Evolutionary conservation across 441 rosid genomes (phyloP).

Genomic region (Erodium trifolium): DNA sequence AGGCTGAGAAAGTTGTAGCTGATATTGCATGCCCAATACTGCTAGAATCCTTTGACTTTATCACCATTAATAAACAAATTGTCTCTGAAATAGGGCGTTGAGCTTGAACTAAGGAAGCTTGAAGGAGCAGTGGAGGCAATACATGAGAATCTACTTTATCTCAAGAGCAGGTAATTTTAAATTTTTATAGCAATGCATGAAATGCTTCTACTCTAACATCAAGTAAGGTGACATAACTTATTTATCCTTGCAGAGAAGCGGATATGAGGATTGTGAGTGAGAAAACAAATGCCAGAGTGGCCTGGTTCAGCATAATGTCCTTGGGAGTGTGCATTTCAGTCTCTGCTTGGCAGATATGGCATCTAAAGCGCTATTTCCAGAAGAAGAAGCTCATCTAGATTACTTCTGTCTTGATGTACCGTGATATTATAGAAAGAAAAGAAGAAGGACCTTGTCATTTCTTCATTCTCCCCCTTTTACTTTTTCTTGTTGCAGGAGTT

Average conservation of each 20-base stretch:
- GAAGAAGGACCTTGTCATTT: not conserved
- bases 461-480: not conserved
- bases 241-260: slow-evolving; percentile 50
- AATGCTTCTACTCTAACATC: slow-evolving; percentile 3
- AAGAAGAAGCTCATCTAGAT: slow-evolving; percentile 70
- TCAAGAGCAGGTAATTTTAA: slow-evolving; percentile 51
- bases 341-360: slow-evolving; percentile 58
- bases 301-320: slow-evolving; percentile 29
- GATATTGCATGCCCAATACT: not conserved
- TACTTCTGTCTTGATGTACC: slow-evolving; percentile 12
- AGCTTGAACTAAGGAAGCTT: slow-evolving; percentile 79
- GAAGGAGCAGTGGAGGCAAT: slow-evolving; percentile 74
- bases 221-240: not conserved
- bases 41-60: too few relatives aligned
- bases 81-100: slow-evolving; percentile 48
- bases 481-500: not conserved
- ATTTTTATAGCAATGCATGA: not conserved
- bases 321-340: slow-evolving; percentile 50
- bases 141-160: slow-evolving; percentile 57
- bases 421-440: slow-evolving; percentile 13
- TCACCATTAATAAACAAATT: too few relatives aligned
- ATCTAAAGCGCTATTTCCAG: slow-evolving; percentile 68
- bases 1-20: not conserved
- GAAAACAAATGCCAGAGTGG: slow-evolving; percentile 55
- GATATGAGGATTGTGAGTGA: slow-evolving; percentile 65